Evolutionary conservation across 352 stramenopile species (phyloP), one percentile per base, ranked within the genome.

Genomic region (Phytophthora uliginosa): DNA sequence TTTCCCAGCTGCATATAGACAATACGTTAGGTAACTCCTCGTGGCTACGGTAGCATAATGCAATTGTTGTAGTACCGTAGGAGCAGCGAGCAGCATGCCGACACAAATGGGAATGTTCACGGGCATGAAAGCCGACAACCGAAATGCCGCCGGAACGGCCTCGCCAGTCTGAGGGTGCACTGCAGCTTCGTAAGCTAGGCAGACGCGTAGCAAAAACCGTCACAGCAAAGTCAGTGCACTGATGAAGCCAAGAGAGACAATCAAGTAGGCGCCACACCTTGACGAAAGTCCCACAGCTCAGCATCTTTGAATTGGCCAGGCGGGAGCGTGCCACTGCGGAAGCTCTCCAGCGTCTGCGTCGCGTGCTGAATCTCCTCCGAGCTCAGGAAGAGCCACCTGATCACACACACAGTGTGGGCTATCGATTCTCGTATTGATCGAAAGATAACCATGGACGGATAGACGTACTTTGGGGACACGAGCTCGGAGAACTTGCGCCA

Each of bases 41-140:
- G 24, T 15, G n/a, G 15, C 2, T 51, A 47, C 10, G 24, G 45
- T 55, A 71, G 13, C 42, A 12, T 33, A 42, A 68, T 7, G 56
- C 53, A 45, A 45, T n/a, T 24, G 31, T 26, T 9, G n/a, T 15
- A 42, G 8, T 74, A 96, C 89, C 55, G 89, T 96, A 15, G 89
- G 81, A 8, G 87, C 78, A 7, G 89, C 87, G 45, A 95, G 78
- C 65, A 97, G 73, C 91, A 97, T 96, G 59, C 91, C 91, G 24
- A 81, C 86, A 50, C 89, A 95, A 58, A 97, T 95, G 10, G 88
- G 88, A 70, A 97, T 93, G 77, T 97, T 97, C 24, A 93, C 88
- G 1, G 91, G 91, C 45, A 97, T 89, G 65, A 97, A 96, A 13
- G 88, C 89, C 22, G 91, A 85, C 54, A 97, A 79, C 8, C 91